Evolutionary conservation across 75 land plant genomes (phyloP), one percentile per base, ranked within the genome.

Genomic region (Selaginella moellendorffii): DNA sequence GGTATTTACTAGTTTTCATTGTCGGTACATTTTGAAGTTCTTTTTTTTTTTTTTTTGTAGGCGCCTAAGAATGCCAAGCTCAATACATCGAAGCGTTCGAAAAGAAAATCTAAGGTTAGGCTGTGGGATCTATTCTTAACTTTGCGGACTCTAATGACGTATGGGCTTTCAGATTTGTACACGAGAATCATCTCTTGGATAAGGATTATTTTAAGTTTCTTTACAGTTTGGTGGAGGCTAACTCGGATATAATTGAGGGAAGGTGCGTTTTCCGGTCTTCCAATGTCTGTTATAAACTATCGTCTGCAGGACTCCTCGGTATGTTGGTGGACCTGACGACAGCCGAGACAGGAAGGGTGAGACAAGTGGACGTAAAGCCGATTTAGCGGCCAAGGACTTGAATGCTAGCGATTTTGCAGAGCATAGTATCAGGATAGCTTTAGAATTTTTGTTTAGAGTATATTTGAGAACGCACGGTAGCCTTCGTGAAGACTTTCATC

Each of bases 61-160:
- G 8, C 54, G 22, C 21, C 66, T 67, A 28, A 61, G 54, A 60
- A 72, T 72, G 74, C 70, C 74, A 2, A 51, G 71, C 24, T 72
- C 63, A 36, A 69, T 72, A 56, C 74, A 67, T 60, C 58, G 52
- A 19, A 68, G 74, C 65, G 74, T 72, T 0, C 65, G 74, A 71
- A 71, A 68, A 26, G 74, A 72, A 61, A 72, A 72, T 58, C 65
- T 72, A 36, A 65, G 71, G 74, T 72, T 24, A 46, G 29, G 70
- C 31, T n/a, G 0, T 22, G 20, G 10, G 23, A 56, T 8, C 24
- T 56, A 24, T 56, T 56, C 5, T 19, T 2, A 2, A 9, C 24
- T 25, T 56, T 56, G 5, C 8, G 8, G 5, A 5, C 14, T 36
- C 27, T 25, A 21, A 8, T 46, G 1, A 20, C 12, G 1, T 24